Evolutionary conservation across 495 filamentous ascomycete genomes (phyloP).

Genomic region (Saxophila tyrrhenica): DNA sequence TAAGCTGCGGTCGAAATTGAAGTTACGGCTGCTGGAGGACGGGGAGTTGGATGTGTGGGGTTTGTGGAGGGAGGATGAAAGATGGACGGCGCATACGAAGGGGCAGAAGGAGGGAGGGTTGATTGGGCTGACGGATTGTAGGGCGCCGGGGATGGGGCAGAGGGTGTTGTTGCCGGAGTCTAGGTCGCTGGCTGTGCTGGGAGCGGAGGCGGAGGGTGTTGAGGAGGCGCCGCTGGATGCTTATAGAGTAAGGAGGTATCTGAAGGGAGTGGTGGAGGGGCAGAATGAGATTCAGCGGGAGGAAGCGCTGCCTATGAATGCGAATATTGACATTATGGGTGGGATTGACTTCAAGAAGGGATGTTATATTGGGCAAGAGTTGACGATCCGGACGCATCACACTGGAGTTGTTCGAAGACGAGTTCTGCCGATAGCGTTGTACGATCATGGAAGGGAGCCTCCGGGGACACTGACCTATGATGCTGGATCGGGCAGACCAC

Average conservation of each 20-base stretch:
- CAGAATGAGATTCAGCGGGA: constrained; percentile 60
- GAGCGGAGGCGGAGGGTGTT: neutral
- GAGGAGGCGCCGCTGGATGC: constrained; percentile 12
- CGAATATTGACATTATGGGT: constrained; percentile 69
- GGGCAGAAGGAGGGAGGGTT: neutral
- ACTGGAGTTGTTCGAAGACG: constrained; percentile 86
- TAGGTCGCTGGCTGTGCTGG: neutral
- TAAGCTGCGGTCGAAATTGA: constrained; percentile 70
- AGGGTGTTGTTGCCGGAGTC: constrained; percentile 23
- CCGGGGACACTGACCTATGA: constrained; percentile 40
- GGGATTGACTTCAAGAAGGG: constrained; percentile 90
- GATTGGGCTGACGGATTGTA: constrained; percentile 11
- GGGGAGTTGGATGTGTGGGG: constrained; percentile 56
- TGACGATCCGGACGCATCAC: constrained; percentile 89
- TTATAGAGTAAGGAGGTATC: constrained; percentile 62
- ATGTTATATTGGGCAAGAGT: constrained; percentile 92
- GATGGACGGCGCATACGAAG: constrained; percentile 19
- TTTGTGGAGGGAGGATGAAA: constrained; percentile 44
- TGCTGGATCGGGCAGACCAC: constrained; percentile 10
- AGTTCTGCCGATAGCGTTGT: constrained; percentile 75
- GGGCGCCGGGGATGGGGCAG: constrained; percentile 42
- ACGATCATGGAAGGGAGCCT: constrained; percentile 30
- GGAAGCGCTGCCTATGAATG: constrained; percentile 65
- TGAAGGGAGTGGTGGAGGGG: constrained; percentile 76
- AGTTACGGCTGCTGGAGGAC: constrained; percentile 48